Conservation (phyloP, 2,329 filamentous ascomycete genomes). For the Aspergillaceae sp. region DNA sequence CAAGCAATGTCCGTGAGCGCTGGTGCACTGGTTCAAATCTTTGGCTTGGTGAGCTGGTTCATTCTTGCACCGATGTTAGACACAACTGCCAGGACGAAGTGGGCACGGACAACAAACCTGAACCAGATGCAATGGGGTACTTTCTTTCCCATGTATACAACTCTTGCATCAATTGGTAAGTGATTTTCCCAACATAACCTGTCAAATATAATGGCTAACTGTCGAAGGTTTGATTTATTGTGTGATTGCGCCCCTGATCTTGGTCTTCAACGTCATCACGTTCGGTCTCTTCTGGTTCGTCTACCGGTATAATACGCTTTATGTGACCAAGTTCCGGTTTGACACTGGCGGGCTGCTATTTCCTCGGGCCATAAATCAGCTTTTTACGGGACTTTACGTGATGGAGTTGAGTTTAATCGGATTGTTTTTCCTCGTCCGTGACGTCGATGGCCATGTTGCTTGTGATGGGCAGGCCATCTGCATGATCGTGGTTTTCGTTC, state of each 20-base stretch:
- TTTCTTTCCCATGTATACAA: constrained; percentile 94
- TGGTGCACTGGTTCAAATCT: constrained; percentile 75
- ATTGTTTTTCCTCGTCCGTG: constrained; percentile 69
- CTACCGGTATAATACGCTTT: constrained; percentile 93
- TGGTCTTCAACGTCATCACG: constrained; percentile 86
- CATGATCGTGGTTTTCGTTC: constrained; percentile 66
- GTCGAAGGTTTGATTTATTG: constrained; percentile 64
- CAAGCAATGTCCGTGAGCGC: constrained; percentile 88
- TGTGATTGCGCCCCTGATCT: constrained; percentile 79
- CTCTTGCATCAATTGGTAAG: constrained; percentile 80
- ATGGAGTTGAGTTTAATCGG: constrained; percentile 89
- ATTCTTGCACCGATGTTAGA: constrained; percentile 72
- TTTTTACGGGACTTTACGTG: constrained; percentile 88
- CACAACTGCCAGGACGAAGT: constrained; percentile 74
- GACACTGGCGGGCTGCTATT: constrained; percentile 92
- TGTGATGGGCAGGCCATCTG: constrained; percentile 70
- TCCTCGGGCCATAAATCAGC: constrained; percentile 85
- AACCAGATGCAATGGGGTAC: constrained; percentile 78
- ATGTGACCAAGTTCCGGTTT: constrained; percentile 78
- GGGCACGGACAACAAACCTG: constrained; percentile 70
- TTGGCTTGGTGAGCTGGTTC: constrained; percentile 72
- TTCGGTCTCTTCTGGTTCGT: constrained; percentile 89
- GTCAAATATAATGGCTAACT: not conserved
- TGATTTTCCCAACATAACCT: not conserved
- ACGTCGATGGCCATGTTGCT: constrained; percentile 45